Conservation (phyloP, 164 flowering plant species). For the Cinnamomum chago region DNA sequence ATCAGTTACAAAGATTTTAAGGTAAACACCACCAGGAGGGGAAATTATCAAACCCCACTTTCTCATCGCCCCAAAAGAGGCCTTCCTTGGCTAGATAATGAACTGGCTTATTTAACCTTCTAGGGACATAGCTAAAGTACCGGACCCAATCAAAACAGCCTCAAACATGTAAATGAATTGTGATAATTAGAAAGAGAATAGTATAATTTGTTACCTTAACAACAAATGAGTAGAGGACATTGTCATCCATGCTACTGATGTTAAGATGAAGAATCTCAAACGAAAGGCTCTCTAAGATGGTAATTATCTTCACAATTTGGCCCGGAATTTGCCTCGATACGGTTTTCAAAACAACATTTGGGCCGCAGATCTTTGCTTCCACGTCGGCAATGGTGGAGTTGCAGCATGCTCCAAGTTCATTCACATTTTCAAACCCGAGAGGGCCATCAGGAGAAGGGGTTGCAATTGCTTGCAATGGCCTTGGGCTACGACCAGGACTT, state of each 20-base stretch:
- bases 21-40: no score
- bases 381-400: conserved; percentile 80
- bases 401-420: conserved; percentile 66
- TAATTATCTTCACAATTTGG: conserved; percentile 60
- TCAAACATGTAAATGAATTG: no score
- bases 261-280: conserved; percentile 82
- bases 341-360: conserved; percentile 62
- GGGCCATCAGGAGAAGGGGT: conserved; percentile 19
- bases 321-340: conserved; percentile 57
- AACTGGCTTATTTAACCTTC: no score
- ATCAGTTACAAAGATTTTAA: no score
- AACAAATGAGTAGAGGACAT: conserved; percentile 74
- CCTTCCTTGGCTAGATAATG: no score
- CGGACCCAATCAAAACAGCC: no score
- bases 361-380: conserved; percentile 81
- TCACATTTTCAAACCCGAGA: conserved; percentile 21
- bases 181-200: no score
- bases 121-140: no score
- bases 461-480: conserved; percentile 40
- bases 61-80: no score
- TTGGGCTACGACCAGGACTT: conserved; percentile 65
- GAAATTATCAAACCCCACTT: no score
- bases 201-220: conserved; percentile 53
- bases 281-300: conserved; percentile 52
- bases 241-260: conserved; percentile 90